Evolutionary conservation across 345 rosid species (phyloP).

Genomic region (Anastatica hierochuntica): DNA sequence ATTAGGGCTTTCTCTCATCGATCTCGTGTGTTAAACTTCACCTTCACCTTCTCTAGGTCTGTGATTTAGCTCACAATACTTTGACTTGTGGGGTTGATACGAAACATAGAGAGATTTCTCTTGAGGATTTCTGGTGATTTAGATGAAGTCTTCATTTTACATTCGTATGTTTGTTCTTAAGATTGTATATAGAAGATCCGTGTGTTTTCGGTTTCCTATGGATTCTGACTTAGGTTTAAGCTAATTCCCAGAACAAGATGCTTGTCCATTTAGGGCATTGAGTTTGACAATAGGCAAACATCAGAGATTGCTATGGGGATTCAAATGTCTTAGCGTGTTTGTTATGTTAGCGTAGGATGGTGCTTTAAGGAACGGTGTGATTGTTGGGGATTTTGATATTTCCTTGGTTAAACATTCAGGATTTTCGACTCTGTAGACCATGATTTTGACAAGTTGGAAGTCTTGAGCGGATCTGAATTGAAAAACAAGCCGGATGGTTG

Average conservation of each 20-base stretch:
- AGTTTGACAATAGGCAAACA: neutral
- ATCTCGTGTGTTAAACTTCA: neutral
- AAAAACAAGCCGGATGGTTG: constrained; percentile 94
- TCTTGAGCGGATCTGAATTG: constrained; percentile 49
- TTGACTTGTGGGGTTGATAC: too few relatives aligned
- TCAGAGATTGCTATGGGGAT: neutral
- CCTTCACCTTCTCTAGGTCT: neutral
- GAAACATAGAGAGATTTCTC: neutral
- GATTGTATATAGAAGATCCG: neutral
- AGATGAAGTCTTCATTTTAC: neutral
- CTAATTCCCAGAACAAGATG: neutral
- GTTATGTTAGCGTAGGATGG: neutral
- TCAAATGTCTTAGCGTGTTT: neutral
- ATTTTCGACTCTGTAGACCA: constrained; percentile 61
- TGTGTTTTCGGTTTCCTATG: neutral
- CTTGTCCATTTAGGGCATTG: neutral
- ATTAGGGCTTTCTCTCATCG: constrained; percentile 3
- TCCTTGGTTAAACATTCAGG: constrained; percentile 21
- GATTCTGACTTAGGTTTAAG: neutral
- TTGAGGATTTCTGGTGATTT: neutral
- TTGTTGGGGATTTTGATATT: neutral
- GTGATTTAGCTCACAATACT: neutral
- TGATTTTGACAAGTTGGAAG: constrained; percentile 48
- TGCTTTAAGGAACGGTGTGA: neutral
- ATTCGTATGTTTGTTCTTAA: neutral